Conservation (phyloP, 805 yeast genomes). For the Grigorovia transvaalensis region DNA sequence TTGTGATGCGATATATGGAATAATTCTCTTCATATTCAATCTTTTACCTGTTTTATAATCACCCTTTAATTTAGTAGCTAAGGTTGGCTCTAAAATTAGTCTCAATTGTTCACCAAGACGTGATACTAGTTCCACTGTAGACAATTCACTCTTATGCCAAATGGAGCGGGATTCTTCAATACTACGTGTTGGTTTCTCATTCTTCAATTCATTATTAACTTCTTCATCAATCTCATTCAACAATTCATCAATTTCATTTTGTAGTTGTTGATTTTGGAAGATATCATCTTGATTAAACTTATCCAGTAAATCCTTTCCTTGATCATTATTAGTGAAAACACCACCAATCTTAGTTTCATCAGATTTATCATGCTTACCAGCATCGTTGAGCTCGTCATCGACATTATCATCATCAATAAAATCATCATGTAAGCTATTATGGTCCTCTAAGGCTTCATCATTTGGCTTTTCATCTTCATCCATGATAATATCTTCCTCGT, state of each 20-base stretch:
- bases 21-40: slow-evolving; percentile 92
- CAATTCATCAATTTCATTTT: slow-evolving; percentile 24
- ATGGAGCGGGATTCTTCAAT: slow-evolving; percentile 60
- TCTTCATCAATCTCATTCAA: slow-evolving; percentile 28
- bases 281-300: slow-evolving; percentile 4
- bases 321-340: slow-evolving; percentile 41
- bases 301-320: slow-evolving; percentile 4
- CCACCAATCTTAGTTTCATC: slow-evolving; percentile 35
- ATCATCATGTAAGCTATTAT: slow-evolving; percentile 12
- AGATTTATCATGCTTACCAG: slow-evolving; percentile 18
- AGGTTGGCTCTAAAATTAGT: slow-evolving; percentile 86
- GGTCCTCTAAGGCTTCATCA: slow-evolving; percentile 22
- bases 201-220: slow-evolving; percentile 19
- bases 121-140: slow-evolving; percentile 82
- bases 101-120: slow-evolving; percentile 87
- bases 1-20: slow-evolving; percentile 95
- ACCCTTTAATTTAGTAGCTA: slow-evolving; percentile 90
- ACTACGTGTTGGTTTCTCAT: slow-evolving; percentile 36
- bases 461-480: slow-evolving; percentile 28
- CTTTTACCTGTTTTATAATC: slow-evolving; percentile 97
- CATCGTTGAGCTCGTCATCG: slow-evolving; percentile 13
- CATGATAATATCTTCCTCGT: slow-evolving; percentile 37
- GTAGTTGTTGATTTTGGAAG: slow-evolving; percentile 16
- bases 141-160: slow-evolving; percentile 75
- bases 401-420: slow-evolving; percentile 22